Evolutionary conservation across 225 moss, liverwort and hornwort species (phyloP).

Genomic region (Takakia lepidozioides): DNA sequence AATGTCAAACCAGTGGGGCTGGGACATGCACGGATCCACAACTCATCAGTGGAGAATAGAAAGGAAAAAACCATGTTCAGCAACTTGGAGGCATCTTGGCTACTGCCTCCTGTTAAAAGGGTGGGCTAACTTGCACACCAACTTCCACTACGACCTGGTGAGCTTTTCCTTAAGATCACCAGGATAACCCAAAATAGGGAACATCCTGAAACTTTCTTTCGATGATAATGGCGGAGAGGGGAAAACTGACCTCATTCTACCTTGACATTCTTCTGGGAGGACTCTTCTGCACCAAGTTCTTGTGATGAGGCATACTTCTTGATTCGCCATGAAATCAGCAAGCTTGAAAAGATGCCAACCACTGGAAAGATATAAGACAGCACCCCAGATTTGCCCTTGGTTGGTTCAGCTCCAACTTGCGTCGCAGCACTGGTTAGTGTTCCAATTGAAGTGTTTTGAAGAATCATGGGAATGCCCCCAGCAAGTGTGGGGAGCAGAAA

Average conservation of each 20-base stretch:
- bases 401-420: conserved; percentile 26
- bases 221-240: no score
- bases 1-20: no score
- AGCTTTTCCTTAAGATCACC: no score
- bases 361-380: conserved; percentile 65
- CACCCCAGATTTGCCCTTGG: conserved; percentile 21
- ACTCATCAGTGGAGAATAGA: no score
- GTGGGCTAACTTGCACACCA: no score
- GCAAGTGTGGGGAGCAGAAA: conserved; percentile 86
- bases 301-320: conserved; percentile 68
- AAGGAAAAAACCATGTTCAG: no score
- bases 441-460: conserved; percentile 88
- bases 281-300: conserved; percentile 42
- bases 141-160: no score
- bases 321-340: conserved; percentile 86
- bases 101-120: no score
- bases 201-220: no score
- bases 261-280: conserved; percentile 26
- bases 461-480: conserved; percentile 91
- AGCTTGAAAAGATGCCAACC: conserved; percentile 66
- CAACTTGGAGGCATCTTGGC: no score
- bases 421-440: conserved; percentile 82
- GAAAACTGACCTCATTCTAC: conserved; percentile 37
- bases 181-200: no score
- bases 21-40: no score